Conservation (phyloP, 345 rosid species). For the Salix viminalis region DNA sequence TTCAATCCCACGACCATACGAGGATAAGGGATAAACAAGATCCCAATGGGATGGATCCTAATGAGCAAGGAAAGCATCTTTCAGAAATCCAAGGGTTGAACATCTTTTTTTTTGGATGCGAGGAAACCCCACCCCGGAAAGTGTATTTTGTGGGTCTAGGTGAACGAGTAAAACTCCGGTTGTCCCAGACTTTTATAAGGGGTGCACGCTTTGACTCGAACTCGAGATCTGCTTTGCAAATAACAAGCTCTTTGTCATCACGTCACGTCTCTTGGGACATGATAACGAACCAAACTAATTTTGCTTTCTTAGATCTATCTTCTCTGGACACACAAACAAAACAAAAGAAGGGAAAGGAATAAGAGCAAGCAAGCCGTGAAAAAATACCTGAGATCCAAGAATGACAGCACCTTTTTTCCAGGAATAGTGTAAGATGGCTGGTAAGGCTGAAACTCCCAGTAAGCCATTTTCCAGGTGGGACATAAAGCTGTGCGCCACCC, state of each 20-base stretch:
- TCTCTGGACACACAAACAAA: background rate
- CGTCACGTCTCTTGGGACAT: too few relatives aligned
- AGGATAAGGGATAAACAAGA: slow-evolving; percentile 68
- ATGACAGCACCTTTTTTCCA: slow-evolving; percentile 81
- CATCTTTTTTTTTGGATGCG: too few relatives aligned
- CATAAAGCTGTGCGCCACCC: slow-evolving; percentile 97
- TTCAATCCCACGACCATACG: slow-evolving; percentile 85
- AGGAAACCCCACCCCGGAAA: too few relatives aligned
- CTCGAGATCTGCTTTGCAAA: too few relatives aligned
- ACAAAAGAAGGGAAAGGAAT: background rate
- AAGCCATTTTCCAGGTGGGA: slow-evolving; percentile 86
- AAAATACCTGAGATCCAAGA: slow-evolving; percentile 80
- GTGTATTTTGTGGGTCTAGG: too few relatives aligned
- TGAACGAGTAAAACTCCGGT: too few relatives aligned
- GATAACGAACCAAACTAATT: background rate
- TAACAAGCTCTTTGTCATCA: too few relatives aligned
- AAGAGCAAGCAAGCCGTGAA: background rate
- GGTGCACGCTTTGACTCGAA: too few relatives aligned
- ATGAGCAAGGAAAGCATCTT: slow-evolving; percentile 12
- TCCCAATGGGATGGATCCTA: slow-evolving; percentile 88
- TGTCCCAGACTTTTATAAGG: too few relatives aligned
- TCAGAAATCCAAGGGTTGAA: background rate
- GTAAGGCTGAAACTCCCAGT: slow-evolving; percentile 93
- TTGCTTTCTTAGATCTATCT: background rate
- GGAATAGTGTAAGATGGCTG: slow-evolving; percentile 89